Conservation (phyloP, 2,329 filamentous ascomycete genomes). For the Penicillium olsonii region DNA sequence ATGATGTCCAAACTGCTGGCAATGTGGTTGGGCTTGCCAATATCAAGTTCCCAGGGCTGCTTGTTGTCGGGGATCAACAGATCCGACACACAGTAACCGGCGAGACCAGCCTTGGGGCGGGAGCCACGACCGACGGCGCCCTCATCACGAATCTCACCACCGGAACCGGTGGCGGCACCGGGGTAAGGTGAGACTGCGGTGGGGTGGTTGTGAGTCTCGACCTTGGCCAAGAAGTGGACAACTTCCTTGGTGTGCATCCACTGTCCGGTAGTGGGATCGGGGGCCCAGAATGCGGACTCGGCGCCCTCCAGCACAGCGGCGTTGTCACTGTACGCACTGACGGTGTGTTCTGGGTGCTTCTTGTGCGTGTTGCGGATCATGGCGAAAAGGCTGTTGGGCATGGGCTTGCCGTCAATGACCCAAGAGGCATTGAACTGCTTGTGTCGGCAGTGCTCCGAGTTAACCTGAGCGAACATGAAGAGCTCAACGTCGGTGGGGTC, state of each 20-base stretch:
- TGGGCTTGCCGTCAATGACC: slow-evolving; percentile 84
- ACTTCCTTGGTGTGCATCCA: slow-evolving; percentile 86
- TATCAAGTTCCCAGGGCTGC: slow-evolving; percentile 86
- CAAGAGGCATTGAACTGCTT: slow-evolving; percentile 98
- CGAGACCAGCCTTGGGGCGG: slow-evolving; percentile 85
- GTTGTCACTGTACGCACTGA: slow-evolving; percentile 97
- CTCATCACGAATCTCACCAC: slow-evolving; percentile 94
- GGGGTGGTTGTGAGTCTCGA: slow-evolving; percentile 97
- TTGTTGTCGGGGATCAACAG: slow-evolving; percentile 80
- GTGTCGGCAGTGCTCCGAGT: slow-evolving; percentile 87
- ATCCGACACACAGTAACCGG: slow-evolving; percentile 94
- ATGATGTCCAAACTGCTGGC: slow-evolving; percentile 95
- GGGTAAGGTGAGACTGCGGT: slow-evolving; percentile 93
- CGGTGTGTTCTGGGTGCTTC: slow-evolving; percentile 73
- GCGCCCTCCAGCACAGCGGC: slow-evolving; percentile 85
- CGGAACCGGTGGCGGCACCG: slow-evolving; percentile 91
- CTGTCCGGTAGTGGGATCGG: slow-evolving; percentile 79
- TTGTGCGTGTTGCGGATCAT: slow-evolving; percentile 97
- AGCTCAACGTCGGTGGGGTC: slow-evolving; percentile 87
- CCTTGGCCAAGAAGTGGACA: slow-evolving; percentile 87
- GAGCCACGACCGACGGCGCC: slow-evolving; percentile 92
- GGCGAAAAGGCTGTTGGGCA: slow-evolving; percentile 79
- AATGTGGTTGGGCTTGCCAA: slow-evolving; percentile 88
- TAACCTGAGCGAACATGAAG: slow-evolving; percentile 99
- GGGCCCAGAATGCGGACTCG: slow-evolving; percentile 77